phyloP scores from a whole-genome alignment of 257 asterid genomes.

The Solanum pennellii region DNA sequence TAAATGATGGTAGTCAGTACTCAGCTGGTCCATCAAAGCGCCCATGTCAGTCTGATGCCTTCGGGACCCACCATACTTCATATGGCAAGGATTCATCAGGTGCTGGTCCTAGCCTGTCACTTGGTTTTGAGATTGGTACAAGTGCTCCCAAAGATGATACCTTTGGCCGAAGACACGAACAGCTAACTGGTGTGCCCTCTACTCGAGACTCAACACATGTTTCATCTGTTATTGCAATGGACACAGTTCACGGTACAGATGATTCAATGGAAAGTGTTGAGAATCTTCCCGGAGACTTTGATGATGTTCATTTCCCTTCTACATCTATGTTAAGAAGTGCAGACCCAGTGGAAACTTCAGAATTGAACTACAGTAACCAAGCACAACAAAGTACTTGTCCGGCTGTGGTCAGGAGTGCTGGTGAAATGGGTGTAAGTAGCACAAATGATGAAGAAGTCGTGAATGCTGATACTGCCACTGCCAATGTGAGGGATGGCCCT shows the following conservation, averaged over 20 bases:
- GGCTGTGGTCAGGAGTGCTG: slow-evolving; percentile 57
- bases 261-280: slow-evolving; percentile 99
- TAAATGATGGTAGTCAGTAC: slow-evolving; percentile 74
- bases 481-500: slow-evolving; percentile 71
- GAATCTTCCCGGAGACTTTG: slow-evolving; percentile 72
- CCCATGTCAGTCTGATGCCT: slow-evolving; percentile 42
- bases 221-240: slow-evolving; percentile 97
- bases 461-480: slow-evolving; percentile 80
- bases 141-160: slow-evolving; percentile 45
- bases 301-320: slow-evolving; percentile 67
- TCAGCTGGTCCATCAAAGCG: slow-evolving; percentile 89
- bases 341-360: slow-evolving; percentile 70
- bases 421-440: slow-evolving; percentile 93
- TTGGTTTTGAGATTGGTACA: slow-evolving; percentile 50
- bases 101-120: slow-evolving; percentile 86
- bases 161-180: slow-evolving; percentile 51
- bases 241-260: slow-evolving; percentile 63
- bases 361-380: slow-evolving; percentile 83
- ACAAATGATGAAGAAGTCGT: slow-evolving; percentile 94
- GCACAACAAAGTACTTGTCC: slow-evolving; percentile 94
- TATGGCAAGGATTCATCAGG: slow-evolving; percentile 53
- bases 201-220: slow-evolving; percentile 65
- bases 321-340: slow-evolving; percentile 52
- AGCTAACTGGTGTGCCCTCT: slow-evolving; percentile 39
- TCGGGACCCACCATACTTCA: slow-evolving; percentile 29